Base-by-base conservation (phyloP, 2,329 filamentous ascomycete species). In the Whalleya microplaca region DNA sequence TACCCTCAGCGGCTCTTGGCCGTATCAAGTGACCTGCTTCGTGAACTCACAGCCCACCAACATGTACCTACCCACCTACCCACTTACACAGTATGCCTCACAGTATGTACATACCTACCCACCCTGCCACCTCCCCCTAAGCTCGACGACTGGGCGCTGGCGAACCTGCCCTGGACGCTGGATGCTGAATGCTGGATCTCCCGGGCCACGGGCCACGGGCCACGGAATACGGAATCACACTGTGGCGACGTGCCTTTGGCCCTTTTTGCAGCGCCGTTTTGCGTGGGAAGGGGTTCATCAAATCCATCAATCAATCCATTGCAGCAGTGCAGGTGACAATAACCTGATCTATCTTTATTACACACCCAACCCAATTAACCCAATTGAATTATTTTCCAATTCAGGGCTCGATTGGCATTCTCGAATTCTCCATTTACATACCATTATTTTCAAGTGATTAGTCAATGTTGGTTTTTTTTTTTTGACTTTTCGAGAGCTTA, bases 11-110 rank as follows among this genome's bases (percentile, higher is more conserved):
- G 48, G 51, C 55, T 62, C 23, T 62, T 59, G 57, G 43, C 56
- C 51, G 41, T 62, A 56, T 62, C 60, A 60, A 62, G 55, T 62
- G 60, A 60, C 60, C 60, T 57, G 47, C 51, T 48, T 53, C 53
- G 56, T 53, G 54, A 53, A 55, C 53, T 55, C 48, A 51, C 23
- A 57, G 44, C 49, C 56, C 48, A 47, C 48, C 10, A 37, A 37
- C 32, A 6, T 37, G 10, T 37, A 37, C 32, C 32, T 37, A 37
- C 32, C 32, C 10, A 37, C 32, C 32, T 37, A 12, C 14, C 32
- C 32, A 12, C 32, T 12, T 37, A 14, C 32, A 12, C 12, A 29
- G 27, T 29, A 29, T 29, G 27, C 27, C 6, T 12, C 12, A 29
- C 5, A 29, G 27, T 12, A 29, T 5, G 27, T 12, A 6, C 27